Evolutionary conservation across 441 rosid species (phyloP).

Genomic region (Pelargonium citronellum): DNA sequence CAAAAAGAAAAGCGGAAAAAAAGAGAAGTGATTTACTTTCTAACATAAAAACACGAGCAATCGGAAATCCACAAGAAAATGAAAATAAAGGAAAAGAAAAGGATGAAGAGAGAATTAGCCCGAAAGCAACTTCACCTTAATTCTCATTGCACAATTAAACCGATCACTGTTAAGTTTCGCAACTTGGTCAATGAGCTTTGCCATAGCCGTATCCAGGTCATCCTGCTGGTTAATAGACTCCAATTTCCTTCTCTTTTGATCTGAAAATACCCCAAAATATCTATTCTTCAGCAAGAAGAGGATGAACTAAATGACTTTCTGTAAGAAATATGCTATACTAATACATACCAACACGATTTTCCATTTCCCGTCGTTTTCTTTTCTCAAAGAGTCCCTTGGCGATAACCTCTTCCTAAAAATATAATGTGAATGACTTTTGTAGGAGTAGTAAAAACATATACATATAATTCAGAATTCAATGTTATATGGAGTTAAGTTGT

Average conservation of each 20-base stretch:
- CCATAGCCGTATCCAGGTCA: slow-evolving; percentile 55
- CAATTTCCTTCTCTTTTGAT: slow-evolving; percentile 58
- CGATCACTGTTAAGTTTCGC: slow-evolving; percentile 44
- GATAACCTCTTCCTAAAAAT: slow-evolving; percentile 61
- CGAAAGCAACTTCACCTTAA: slow-evolving; percentile 44
- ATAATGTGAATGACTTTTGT: slow-evolving; percentile 9
- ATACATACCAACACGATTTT: slow-evolving; percentile 44
- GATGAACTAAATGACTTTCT: slow-evolving; percentile 2
- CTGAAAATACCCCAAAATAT: slow-evolving; percentile 30
- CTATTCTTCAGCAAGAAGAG: slow-evolving; percentile 1
- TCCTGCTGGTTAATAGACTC: slow-evolving; percentile 55
- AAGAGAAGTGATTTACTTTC: slow-evolving; percentile 11
- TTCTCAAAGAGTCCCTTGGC: slow-evolving; percentile 33
- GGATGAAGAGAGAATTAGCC: not conserved
- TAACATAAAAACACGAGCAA: slow-evolving; percentile 5
- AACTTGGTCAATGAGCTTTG: slow-evolving; percentile 59
- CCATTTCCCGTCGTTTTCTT: slow-evolving; percentile 51
- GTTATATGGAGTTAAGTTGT: slow-evolving; percentile 10
- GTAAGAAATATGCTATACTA: slow-evolving; percentile 12
- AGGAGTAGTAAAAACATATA: not conserved
- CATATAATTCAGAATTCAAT: slow-evolving; percentile 4
- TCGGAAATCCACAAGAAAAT: slow-evolving; percentile 4
- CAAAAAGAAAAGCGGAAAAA: not conserved
- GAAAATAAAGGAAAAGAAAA: slow-evolving; percentile 3
- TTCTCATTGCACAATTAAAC: slow-evolving; percentile 38